Evolutionary conservation across 2,329 filamentous ascomycete genomes (phyloP).

Genomic region (Penicillium sp.): DNA sequence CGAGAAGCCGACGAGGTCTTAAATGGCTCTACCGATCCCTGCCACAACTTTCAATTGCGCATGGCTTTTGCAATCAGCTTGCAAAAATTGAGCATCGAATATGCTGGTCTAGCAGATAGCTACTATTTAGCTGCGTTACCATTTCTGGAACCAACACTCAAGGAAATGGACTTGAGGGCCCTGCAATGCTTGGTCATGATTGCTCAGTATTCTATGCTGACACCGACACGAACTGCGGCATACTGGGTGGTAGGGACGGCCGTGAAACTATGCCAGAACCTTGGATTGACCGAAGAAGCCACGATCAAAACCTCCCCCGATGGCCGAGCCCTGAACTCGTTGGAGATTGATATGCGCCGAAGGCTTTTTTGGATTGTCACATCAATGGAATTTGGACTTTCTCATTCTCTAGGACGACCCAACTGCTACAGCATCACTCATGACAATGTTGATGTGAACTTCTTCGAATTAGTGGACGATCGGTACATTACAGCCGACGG

Average conservation of each 20-base stretch:
- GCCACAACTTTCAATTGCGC: conserved; percentile 82
- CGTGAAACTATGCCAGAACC: conserved; percentile 81
- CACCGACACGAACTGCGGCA: conserved; percentile 85
- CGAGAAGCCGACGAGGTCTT: conserved; percentile 80
- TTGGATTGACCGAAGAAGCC: conserved; percentile 84
- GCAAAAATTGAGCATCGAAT: conserved; percentile 85
- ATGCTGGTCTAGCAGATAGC: conserved; percentile 90
- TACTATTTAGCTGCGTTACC: conserved; percentile 90
- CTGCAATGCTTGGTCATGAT: conserved; percentile 86
- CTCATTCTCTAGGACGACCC: conserved; percentile 83
- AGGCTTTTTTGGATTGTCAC: conserved; percentile 84
- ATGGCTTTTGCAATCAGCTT: conserved; percentile 95
- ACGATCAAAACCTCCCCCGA: conserved; percentile 69
- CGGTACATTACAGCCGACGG: conserved; percentile 76
- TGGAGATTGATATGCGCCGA: conserved; percentile 86
- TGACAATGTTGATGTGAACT: conserved; percentile 81
- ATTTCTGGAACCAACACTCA: conserved; percentile 77
- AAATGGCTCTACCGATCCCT: conserved; percentile 70
- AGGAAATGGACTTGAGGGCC: conserved; percentile 85
- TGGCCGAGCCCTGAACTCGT: conserved; percentile 62
- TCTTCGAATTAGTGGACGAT: conserved; percentile 81
- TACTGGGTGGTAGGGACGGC: conserved; percentile 92
- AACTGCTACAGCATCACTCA: conserved; percentile 78
- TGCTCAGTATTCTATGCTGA: conserved; percentile 87
- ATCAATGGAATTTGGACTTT: conserved; percentile 84